A percentile compares a stretch with the other conserved stretches of the same genome.
Evolutionary conservation across 257 asterid species (phyloP).

Genomic region (Cordia subcordata): DNA sequence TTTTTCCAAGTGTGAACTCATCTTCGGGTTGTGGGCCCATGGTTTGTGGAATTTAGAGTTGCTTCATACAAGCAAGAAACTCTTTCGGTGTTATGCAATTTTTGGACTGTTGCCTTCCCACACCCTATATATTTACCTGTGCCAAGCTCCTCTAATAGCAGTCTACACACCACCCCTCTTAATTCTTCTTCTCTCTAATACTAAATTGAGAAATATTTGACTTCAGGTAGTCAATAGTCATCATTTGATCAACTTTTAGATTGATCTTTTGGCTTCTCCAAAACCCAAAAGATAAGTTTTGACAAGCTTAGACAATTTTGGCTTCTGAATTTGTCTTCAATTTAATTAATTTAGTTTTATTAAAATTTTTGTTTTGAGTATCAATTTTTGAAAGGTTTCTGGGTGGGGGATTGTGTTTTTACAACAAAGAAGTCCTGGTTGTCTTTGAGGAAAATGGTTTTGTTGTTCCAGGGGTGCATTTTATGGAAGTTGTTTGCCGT

Average conservation of each 20-base stretch:
- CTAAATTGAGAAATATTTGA: not conserved
- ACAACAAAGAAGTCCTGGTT: constrained; percentile 2
- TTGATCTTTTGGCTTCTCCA: too few species aligned
- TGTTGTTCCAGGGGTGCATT: constrained; percentile 27
- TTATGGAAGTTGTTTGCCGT: constrained; percentile 29
- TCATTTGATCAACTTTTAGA: too few species aligned
- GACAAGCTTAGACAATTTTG: too few species aligned
- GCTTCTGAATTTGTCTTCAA: too few species aligned
- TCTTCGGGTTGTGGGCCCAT: constrained; percentile 27
- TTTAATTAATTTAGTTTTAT: too few species aligned
- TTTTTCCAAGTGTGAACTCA: constrained; percentile 30
- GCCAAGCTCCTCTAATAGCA: constrained; percentile 11
- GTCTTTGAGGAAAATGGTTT: constrained; percentile 30
- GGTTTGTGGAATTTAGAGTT: constrained; percentile 35
- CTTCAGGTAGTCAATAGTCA: not conserved
- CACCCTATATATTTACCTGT: constrained; percentile 30
- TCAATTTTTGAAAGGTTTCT: constrained; percentile 2
- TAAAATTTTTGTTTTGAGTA: not conserved
- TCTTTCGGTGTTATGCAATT: constrained; percentile 29
- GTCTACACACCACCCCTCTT: constrained; percentile 28
- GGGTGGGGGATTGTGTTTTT: constrained; percentile 15
- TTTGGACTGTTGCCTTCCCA: constrained; percentile 12
- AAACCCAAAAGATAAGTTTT: too few species aligned
- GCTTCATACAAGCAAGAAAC: constrained; percentile 34
- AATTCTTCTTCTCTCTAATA: constrained; percentile 6